Conservation (phyloP, 2,329 filamentous ascomycete genomes). For the Botrytis paeoniae region DNA sequence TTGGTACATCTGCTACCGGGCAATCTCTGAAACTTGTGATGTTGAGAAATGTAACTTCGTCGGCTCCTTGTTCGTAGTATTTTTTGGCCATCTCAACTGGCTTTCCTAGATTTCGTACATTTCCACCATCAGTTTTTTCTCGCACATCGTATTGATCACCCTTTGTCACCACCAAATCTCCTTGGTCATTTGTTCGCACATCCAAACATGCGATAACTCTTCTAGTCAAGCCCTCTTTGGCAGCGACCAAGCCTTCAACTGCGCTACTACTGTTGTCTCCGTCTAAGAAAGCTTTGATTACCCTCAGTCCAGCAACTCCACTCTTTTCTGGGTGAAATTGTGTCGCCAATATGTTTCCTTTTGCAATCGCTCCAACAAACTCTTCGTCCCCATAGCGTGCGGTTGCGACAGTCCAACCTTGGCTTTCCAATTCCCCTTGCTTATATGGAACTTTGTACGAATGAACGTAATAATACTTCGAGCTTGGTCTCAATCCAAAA, state of each 20-base stretch:
- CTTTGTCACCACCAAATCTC: slow-evolving; percentile 95
- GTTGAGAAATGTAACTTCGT: slow-evolving; percentile 97
- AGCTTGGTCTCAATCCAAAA: slow-evolving; percentile 74
- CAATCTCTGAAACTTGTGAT: slow-evolving; percentile 98
- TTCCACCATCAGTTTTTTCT: slow-evolving; percentile 67
- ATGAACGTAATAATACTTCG: slow-evolving; percentile 99
- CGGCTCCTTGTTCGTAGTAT: slow-evolving; percentile 95
- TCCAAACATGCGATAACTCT: slow-evolving; percentile 95
- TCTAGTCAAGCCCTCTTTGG: slow-evolving; percentile 73
- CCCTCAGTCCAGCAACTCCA: slow-evolving; percentile 79
- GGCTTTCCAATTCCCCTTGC: slow-evolving; percentile 68
- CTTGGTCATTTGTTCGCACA: slow-evolving; percentile 88
- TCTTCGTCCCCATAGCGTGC: slow-evolving; percentile 83
- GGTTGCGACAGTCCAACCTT: slow-evolving; percentile 91
- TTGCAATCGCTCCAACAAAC: slow-evolving; percentile 87
- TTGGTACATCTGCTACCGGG: slow-evolving; percentile 85
- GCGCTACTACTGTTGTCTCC: slow-evolving; percentile 48
- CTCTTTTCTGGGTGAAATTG: slow-evolving; percentile 99
- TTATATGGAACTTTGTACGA: slow-evolving; percentile 82
- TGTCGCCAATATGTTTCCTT: slow-evolving; percentile 81
- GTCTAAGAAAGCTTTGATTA: slow-evolving; percentile 82
- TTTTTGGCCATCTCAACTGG: slow-evolving; percentile 89
- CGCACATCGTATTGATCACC: slow-evolving; percentile 98
- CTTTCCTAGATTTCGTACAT: slow-evolving; percentile 91
- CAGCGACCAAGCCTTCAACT: slow-evolving; percentile 34